These are phyloP conservation scores for Pestalotiopsis sp. DNA, from an alignment of 2,329 filamentous ascomycete species.

Conservation along the genomic window DNA sequence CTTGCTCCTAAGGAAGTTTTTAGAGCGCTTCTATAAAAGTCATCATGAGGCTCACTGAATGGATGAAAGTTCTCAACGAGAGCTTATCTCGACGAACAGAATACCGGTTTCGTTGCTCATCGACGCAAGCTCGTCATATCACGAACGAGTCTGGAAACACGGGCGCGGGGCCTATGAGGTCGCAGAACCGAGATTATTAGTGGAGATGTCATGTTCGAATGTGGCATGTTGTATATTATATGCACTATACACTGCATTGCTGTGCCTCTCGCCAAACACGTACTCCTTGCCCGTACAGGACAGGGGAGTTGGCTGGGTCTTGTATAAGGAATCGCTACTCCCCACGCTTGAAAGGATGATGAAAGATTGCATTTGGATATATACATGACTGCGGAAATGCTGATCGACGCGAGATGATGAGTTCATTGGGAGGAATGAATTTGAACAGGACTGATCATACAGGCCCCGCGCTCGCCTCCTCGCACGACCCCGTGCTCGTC, in stretches of 20 bases:
- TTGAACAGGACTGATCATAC: too few relatives aligned
- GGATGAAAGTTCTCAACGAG: not conserved
- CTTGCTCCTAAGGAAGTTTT: too few relatives aligned
- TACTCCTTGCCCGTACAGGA: too few relatives aligned
- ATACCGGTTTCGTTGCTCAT: not conserved
- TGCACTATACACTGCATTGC: not conserved
- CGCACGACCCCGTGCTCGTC: slow-evolving; percentile 38
- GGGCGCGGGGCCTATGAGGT: not conserved
- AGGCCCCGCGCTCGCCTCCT: slow-evolving; percentile 33
- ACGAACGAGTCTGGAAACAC: not conserved
- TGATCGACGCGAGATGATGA: not conserved
- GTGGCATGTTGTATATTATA: not conserved
- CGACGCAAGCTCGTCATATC: not conserved
- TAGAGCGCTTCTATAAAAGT: too few relatives aligned
- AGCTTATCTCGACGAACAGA: not conserved
- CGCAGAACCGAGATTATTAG: not conserved
- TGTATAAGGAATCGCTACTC: too few relatives aligned
- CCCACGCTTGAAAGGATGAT: too few relatives aligned
- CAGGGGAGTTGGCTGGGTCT: too few relatives aligned
- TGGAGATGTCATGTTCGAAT: not conserved
- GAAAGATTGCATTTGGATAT: not conserved
- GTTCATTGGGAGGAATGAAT: not conserved
- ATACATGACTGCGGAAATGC: not conserved
- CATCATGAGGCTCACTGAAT: not conserved
- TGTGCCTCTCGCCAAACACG: not conserved